Percentiles rank a stretch among this genome's conserved stretches.
Evolutionary conservation across 345 rosid genomes (phyloP).

Genomic region (Gossypium arboreum): DNA sequence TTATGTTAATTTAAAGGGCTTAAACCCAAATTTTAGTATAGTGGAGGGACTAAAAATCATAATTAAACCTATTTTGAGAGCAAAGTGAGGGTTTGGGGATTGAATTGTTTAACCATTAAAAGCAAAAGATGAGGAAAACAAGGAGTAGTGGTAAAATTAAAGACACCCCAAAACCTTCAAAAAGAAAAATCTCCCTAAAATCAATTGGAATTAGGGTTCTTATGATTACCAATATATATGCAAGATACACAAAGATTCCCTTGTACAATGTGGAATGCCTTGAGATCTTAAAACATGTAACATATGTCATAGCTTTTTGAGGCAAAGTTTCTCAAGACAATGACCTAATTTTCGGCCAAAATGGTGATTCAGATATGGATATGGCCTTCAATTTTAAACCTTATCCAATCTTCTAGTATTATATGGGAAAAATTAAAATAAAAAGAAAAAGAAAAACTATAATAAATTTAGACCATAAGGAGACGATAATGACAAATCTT

Average conservation of each 20-base stretch:
- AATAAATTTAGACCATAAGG: constrained; percentile 22
- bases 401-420: constrained; percentile 41
- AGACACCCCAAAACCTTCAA: not conserved
- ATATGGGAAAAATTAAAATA: not conserved
- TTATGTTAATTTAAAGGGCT: too few relatives aligned
- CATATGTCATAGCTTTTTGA: constrained; percentile 32
- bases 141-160: not conserved
- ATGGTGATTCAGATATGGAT: constrained; percentile 35
- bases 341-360: constrained; percentile 22
- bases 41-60: too few relatives aligned
- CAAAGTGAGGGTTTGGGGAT: not conserved
- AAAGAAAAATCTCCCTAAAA: not conserved
- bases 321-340: constrained; percentile 34
- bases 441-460: constrained; percentile 8
- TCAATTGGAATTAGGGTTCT: not conserved
- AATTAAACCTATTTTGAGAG: not conserved
- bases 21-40: too few relatives aligned
- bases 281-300: constrained; percentile 16
- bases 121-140: not conserved
- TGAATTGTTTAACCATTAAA: not conserved
- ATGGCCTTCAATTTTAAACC: constrained; percentile 29
- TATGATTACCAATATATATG: not conserved
- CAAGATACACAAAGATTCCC: not conserved
- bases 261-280: not conserved
- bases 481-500: constrained; percentile 31